Evolutionary conservation across 2,329 filamentous ascomycete genomes (phyloP), one percentile per base, ranked within the genome.

Genomic region (Penicillium vulpinum): DNA sequence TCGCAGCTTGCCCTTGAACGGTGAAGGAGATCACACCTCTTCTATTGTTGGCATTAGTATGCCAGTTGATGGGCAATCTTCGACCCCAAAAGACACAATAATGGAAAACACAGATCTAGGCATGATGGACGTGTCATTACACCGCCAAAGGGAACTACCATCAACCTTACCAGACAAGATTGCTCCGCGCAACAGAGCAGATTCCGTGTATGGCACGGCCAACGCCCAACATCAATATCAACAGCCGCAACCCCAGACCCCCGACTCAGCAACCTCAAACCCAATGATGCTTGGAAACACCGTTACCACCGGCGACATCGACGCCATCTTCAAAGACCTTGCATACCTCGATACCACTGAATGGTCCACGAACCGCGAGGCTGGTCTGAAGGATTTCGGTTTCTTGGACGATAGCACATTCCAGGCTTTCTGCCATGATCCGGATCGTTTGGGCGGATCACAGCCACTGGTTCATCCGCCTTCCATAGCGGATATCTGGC

Each of bases 261-360:
- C 72, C 3, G 71, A 74, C n/a, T 74, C 73, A 1, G 64, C 69
- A n/a, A 61, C 59, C 7, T 68, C 69, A 13, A 70, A 68, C 43
- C 28, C 60, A 5, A 60, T 65, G 58, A 62, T 64, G 41, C 41
- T 59, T 9, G 56, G 56, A 7, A 59, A 56, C 18, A 26, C 56
- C 24, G 33, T 58, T 38, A 28, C 60, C 18, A 63, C 54, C 33
- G 58, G 63, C 24, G 74, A 77, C 33, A 65, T 78, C 16, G 77
- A 79, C 53, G 74, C 75, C 8, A 75, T 79, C 29, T 79, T 79
- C 61, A 74, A 77, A 56, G 76, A 79, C 41, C 69, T 78, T 45
- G 76, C 76, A 33, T 75, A 78, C 62, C 70, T 78, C 7, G 76
- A 78, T 56, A 78, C 75, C 5, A 78, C 73, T 26, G 75, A 78